Evolutionary conservation across 208 protist species (phyloP).

Genomic region (Trichomonas tenax): DNA sequence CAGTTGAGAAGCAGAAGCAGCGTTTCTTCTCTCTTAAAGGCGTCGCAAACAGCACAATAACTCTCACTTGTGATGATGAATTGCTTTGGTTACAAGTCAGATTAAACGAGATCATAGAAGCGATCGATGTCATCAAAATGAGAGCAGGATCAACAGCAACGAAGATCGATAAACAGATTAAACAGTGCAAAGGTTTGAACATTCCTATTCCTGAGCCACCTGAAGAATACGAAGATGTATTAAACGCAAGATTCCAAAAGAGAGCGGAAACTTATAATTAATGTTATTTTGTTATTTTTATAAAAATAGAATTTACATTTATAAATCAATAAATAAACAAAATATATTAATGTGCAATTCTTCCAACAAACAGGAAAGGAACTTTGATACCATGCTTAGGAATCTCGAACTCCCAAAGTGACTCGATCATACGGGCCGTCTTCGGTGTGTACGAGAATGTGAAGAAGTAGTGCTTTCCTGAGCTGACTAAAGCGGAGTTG

Average conservation of each 20-base stretch:
- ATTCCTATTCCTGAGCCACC: background rate
- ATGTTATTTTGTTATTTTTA: background rate
- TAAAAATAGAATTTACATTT: background rate
- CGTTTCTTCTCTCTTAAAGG: background rate
- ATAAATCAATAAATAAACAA: background rate
- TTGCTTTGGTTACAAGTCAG: background rate
- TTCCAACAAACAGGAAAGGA: background rate
- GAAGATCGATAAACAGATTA: background rate
- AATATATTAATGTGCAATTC: background rate
- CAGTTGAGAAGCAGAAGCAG: background rate
- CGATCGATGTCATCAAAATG: background rate
- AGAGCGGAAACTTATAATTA: background rate
- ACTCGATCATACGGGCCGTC: background rate
- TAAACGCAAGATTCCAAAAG: background rate
- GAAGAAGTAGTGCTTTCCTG: background rate
- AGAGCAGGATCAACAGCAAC: background rate
- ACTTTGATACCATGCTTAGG: background rate
- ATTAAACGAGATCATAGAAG: background rate
- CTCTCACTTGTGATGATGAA: background rate
- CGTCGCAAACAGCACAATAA: background rate
- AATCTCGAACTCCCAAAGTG: conserved; percentile 8
- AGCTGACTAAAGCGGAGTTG: background rate
- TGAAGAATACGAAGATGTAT: background rate
- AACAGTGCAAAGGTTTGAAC: background rate
- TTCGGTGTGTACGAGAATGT: background rate